Percentiles rank a stretch among this genome's conserved stretches.
Evolutionary conservation across 169 alveolate species (phyloP).

Genomic region (Amoebophrya sp.): DNA sequence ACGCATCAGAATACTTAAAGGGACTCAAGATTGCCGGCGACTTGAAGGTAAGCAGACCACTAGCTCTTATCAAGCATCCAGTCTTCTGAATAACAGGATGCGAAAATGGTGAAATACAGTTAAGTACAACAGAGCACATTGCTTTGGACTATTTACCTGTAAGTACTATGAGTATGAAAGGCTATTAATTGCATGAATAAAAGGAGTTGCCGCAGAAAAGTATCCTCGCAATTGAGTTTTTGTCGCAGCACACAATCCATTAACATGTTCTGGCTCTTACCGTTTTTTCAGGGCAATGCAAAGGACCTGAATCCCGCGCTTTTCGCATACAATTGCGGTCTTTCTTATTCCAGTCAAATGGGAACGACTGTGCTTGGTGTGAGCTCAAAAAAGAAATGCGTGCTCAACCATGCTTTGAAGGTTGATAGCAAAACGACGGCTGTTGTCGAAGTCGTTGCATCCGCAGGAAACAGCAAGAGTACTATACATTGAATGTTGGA

Average conservation of each 20-base stretch:
- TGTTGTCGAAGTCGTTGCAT: background rate
- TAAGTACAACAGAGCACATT: too few relatives aligned
- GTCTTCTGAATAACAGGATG: too few relatives aligned
- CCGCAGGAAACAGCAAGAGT: background rate
- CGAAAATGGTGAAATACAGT: too few relatives aligned
- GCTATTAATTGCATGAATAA: too few relatives aligned
- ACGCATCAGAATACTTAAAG: background rate
- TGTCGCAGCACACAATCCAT: too few relatives aligned
- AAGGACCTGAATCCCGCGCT: background rate
- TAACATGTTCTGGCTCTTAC: too few relatives aligned
- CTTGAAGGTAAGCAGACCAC: background rate
- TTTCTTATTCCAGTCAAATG: background rate
- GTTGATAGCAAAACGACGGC: background rate
- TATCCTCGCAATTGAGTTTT: too few relatives aligned
- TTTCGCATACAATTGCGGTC: background rate
- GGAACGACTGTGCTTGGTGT: background rate
- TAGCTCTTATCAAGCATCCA: too few relatives aligned
- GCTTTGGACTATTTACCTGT: too few relatives aligned
- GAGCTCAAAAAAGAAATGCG: background rate
- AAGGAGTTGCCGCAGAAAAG: too few relatives aligned
- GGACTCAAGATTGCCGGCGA: background rate
- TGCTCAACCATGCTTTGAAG: background rate
- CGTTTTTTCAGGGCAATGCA: background rate
- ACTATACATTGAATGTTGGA: too few relatives aligned
- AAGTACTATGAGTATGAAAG: too few relatives aligned